A percentile compares a stretch with the other conserved stretches of the same genome.
phyloP scores from a whole-genome alignment of 371 early-diverging fungal genomes.

The Haplosporangium sp. region DNA sequence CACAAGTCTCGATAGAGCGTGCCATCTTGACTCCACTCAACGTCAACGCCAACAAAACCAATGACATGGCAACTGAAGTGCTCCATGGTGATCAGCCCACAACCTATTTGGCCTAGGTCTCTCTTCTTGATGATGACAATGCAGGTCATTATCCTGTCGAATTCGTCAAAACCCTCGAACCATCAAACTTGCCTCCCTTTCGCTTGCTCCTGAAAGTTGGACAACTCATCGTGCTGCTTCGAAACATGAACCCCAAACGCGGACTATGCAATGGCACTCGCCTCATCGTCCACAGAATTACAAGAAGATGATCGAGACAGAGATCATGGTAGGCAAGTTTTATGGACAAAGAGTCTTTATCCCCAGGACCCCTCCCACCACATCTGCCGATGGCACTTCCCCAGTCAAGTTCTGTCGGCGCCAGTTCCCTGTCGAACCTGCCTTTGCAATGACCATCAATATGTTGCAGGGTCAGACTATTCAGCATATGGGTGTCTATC shows the following conservation, averaged over 20 bases:
- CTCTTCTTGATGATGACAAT: neutral
- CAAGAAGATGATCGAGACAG: constrained; percentile 5
- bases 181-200: constrained; percentile 37
- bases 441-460: constrained; percentile 50
- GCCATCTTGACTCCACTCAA: no score
- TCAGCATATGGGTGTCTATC: constrained; percentile 17
- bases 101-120: no score
- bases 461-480: constrained; percentile 50
- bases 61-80: neutral
- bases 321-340: constrained; percentile 10
- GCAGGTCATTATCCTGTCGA: constrained; percentile 14
- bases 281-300: constrained; percentile 10
- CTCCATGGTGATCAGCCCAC: neutral
- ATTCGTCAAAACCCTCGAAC: constrained; percentile 25
- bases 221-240: constrained; percentile 48
- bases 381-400: constrained; percentile 1
- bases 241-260: constrained; percentile 32
- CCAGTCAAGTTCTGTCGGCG: constrained; percentile 7
- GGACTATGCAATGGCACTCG: constrained; percentile 55
- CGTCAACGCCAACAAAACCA: neutral
- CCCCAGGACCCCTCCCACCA: constrained; percentile 5
- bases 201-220: constrained; percentile 36
- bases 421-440: constrained; percentile 42
- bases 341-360: no score
- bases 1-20: neutral